Percentiles rank a stretch among this genome's conserved stretches.
Conservation (phyloP, 495 filamentous ascomycete genomes). For the Lindgomyces ingoldianus region DNA sequence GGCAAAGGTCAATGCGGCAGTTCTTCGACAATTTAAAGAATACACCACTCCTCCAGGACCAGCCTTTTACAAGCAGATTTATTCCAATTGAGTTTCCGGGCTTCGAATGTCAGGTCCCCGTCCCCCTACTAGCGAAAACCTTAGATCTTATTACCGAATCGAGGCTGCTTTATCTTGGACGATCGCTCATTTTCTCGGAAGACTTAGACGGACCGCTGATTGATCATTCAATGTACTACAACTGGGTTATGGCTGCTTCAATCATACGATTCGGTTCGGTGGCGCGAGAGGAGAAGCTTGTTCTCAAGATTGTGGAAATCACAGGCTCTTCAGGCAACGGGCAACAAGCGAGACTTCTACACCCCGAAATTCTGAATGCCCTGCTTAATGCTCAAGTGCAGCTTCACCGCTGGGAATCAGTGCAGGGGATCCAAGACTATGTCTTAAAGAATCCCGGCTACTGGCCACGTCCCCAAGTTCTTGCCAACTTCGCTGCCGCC, state of each 20-base stretch:
- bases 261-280: constrained; percentile 61
- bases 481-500: constrained; percentile 36
- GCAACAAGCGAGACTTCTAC: constrained; percentile 9
- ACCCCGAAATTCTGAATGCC: constrained; percentile 51
- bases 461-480: constrained; percentile 25
- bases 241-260: constrained; percentile 55
- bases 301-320: constrained; percentile 47
- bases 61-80: constrained; percentile 8
- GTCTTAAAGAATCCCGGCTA: constrained; percentile 41
- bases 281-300: constrained; percentile 51
- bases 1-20: constrained; percentile 34
- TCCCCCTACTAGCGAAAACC: constrained; percentile 51
- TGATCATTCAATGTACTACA: constrained; percentile 49
- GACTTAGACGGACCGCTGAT: constrained; percentile 62
- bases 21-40: constrained; percentile 35
- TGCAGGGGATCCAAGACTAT: constrained; percentile 49
- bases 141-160: constrained; percentile 56
- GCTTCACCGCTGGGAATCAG: constrained; percentile 52
- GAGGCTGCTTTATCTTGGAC: constrained; percentile 53
- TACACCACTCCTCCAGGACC: background rate
- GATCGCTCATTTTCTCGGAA: constrained; percentile 57
- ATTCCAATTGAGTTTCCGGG: constrained; percentile 38
- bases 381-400: constrained; percentile 55
- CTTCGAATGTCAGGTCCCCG: constrained; percentile 51
- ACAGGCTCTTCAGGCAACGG: constrained; percentile 10